These are phyloP conservation scores for Huntiella abstrusa DNA, from an alignment of 2,329 filamentous ascomycete species.

Conservation along the genomic window DNA sequence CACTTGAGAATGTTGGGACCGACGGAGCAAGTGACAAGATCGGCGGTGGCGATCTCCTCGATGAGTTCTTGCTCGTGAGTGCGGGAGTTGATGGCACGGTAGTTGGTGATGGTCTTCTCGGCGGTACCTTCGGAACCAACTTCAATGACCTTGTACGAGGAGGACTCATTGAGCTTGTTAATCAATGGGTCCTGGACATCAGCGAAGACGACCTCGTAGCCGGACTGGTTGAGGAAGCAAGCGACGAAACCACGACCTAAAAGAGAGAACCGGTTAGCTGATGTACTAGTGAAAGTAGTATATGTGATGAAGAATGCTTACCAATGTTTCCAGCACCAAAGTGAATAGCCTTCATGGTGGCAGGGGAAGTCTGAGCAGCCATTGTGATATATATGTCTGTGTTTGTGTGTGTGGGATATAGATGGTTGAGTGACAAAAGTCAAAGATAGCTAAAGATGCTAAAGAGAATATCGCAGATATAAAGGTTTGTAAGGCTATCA, in stretches of 20 bases:
- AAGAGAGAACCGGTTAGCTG: constrained; percentile 2
- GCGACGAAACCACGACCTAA: constrained; percentile 61
- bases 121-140: constrained; percentile 69
- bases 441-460: neutral
- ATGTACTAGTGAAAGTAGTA: neutral
- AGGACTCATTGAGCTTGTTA: constrained; percentile 52
- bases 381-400: constrained; percentile 14
- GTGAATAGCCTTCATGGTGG: constrained; percentile 51
- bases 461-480: neutral
- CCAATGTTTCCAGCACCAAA: constrained; percentile 79
- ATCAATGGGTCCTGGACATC: constrained; percentile 81
- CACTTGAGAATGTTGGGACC: constrained; percentile 92
- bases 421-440: constrained; percentile 1
- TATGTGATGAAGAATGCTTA: constrained; percentile 16
- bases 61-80: constrained; percentile 64
- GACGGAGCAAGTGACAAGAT: constrained; percentile 90
- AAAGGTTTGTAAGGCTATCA: neutral
- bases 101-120: constrained; percentile 76
- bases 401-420: neutral
- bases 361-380: constrained; percentile 14
- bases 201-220: constrained; percentile 89
- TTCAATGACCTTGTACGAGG: constrained; percentile 81
- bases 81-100: constrained; percentile 91
- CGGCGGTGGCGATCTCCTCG: constrained; percentile 68
- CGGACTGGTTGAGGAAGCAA: constrained; percentile 84